phyloP scores from a whole-genome alignment of 495 filamentous ascomycete genomes.

The Lasiosphaeriaceae sp. region DNA sequence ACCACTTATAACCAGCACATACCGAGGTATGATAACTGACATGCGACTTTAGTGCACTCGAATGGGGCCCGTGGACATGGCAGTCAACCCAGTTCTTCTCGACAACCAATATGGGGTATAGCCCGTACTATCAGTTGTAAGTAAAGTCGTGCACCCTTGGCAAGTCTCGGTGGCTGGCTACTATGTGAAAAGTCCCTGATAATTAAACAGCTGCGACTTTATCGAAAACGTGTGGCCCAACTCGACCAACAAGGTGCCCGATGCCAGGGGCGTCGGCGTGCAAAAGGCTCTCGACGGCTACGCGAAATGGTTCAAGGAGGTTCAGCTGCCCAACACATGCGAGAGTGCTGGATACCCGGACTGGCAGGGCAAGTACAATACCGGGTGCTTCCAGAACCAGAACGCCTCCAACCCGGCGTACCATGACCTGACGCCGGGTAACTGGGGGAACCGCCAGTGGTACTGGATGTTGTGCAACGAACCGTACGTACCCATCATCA shows the following conservation, averaged over 20 bases:
- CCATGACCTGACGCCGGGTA: conserved; percentile 50
- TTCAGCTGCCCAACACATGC: conserved; percentile 40
- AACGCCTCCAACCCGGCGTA: conserved; percentile 55
- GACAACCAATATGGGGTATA: conserved; percentile 13
- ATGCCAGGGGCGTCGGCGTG: conserved; percentile 24
- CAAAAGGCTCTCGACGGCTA: conserved; percentile 28
- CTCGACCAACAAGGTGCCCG: conserved; percentile 23
- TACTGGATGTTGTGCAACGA: conserved; percentile 65
- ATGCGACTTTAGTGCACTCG: conserved; percentile 32
- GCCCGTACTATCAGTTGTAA: conserved; percentile 27
- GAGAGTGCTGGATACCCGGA: conserved; percentile 30
- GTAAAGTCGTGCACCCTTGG: too few species aligned
- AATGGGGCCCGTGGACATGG: conserved; percentile 56
- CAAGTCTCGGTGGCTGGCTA: too few species aligned
- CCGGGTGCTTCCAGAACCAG: conserved; percentile 54
- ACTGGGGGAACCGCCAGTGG: conserved; percentile 57
- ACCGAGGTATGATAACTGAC: neutral
- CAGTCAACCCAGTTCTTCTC: conserved; percentile 47
- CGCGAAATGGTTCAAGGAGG: conserved; percentile 48
- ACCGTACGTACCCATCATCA: conserved; percentile 31
- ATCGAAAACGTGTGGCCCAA: conserved; percentile 30
- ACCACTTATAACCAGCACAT: neutral
- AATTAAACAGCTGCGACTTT: conserved; percentile 36
- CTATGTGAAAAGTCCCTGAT: too few species aligned
- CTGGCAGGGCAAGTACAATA: conserved; percentile 47